Evolutionary conservation across 257 asterid species (phyloP).

Genomic region (Ajuga chamaepitys): DNA sequence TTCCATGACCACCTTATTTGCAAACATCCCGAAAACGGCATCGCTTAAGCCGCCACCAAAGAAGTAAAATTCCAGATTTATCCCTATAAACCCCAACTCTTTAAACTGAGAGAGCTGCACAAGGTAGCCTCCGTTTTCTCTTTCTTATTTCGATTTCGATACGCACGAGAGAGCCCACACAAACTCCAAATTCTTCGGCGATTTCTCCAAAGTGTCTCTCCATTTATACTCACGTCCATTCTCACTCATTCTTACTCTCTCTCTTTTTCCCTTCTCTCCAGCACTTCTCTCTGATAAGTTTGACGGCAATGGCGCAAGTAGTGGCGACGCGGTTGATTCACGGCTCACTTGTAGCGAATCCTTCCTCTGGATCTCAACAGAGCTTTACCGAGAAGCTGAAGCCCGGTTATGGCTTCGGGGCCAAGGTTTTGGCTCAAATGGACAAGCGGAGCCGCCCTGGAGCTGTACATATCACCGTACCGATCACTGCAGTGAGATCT

Average conservation of each 20-base stretch:
- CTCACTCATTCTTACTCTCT: neutral
- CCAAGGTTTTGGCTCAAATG: constrained; percentile 35
- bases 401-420: constrained; percentile 42
- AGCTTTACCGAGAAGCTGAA: constrained; percentile 49
- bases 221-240: constrained; percentile 12
- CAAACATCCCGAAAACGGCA: no score
- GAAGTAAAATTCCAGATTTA: neutral
- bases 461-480: constrained; percentile 33
- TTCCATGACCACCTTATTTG: no score
- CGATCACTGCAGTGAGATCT: constrained; percentile 45
- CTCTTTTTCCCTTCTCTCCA: neutral
- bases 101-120: neutral
- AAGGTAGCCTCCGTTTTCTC: constrained; percentile 11
- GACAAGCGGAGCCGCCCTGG: constrained; percentile 31
- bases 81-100: constrained; percentile 10
- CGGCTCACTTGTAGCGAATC: constrained; percentile 39
- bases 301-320: constrained; percentile 59
- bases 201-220: constrained; percentile 33
- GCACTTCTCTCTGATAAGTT: neutral
- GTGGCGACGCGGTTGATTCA: constrained; percentile 73
- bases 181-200: constrained; percentile 45
- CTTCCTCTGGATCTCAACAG: constrained; percentile 40
- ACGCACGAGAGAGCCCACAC: constrained; percentile 40
- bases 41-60: neutral
- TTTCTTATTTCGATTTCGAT: constrained; percentile 48